Base-by-base conservation (phyloP, 2,329 filamentous ascomycete genomes). In the Aspergillus flavus region DNA sequence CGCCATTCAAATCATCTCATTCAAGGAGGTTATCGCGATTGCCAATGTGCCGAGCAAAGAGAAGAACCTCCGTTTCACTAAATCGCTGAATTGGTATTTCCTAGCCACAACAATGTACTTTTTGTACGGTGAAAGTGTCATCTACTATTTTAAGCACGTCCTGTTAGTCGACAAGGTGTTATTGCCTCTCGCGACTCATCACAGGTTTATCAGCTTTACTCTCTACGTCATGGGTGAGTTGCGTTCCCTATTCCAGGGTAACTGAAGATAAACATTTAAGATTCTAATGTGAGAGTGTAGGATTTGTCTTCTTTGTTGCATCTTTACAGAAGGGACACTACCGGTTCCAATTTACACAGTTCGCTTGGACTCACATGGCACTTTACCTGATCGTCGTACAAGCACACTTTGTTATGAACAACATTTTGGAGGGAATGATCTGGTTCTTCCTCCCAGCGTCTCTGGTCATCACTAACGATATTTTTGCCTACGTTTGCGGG, bases 131-230 rank as follows among this genome's bases (percentile, higher is more conserved):
- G 95, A 99, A 82, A 97, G 93, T 73, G 94, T 99, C 75, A 97
- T 99, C 74, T 99, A 99, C 83, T 99, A 99, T 82, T 99, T 99
- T 82, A 99, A 99, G 85, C 95, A 99, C 77, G 94, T 99, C 69
- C 89, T 99, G 50, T 83, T 99, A 63, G 94, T 99, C 53, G 95
- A 99, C 80, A 92, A 91, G 79, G 91, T 98, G 53, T 84, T 99
- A 65, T 84, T 97, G 62, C 95, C 95, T 10, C 89, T 99, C 76
- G 94, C 95, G 60, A 98, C 94, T 19, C 95, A 99, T 82, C 95
- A 99, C 78, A 88, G 95, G 70, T 99, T 99, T 84, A 97, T 99
- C 78, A 97, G 94, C 83, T 98, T 99, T 76, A 91, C 96, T 80
- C 91, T 99, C 71, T 99, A 99, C 80, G 91, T 97, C 63, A 94